Conservation (phyloP, 75 land plant genomes). For the Cryptomeria japonica region DNA sequence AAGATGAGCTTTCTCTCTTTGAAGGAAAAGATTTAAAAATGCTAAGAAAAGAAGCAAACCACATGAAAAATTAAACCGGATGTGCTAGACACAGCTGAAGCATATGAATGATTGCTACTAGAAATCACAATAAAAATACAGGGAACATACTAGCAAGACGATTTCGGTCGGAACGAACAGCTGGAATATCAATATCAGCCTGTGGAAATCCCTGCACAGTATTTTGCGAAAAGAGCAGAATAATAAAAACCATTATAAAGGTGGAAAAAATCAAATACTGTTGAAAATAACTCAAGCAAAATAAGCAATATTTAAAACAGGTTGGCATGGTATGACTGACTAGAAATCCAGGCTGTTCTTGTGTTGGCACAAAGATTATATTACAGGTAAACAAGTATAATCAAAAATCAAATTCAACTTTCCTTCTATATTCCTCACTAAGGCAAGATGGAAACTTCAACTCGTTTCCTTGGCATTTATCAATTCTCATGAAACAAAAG, state of each 20-base stretch:
- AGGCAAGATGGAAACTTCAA: not conserved
- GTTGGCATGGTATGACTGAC: not conserved
- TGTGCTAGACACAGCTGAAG: not conserved
- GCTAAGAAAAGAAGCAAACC: not conserved
- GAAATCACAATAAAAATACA: not conserved
- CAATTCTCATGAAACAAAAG: not conserved
- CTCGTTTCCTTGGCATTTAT: not conserved
- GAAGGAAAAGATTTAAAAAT: not conserved
- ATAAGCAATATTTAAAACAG: not conserved
- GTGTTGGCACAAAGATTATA: not conserved
- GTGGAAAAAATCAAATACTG: not conserved
- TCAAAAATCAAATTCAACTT: not conserved
- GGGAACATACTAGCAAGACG: conserved; percentile 65
- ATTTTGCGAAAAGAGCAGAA: not conserved
- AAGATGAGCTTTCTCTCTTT: not conserved
- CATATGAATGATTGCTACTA: not conserved
- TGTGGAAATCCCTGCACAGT: conserved; percentile 83
- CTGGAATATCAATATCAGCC: conserved; percentile 76
- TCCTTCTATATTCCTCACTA: not conserved
- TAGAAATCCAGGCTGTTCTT: not conserved
- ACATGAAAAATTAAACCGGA: not conserved
- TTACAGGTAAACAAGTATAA: not conserved
- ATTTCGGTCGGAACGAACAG: conserved; percentile 66
- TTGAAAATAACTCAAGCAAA: not conserved
- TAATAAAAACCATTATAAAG: not conserved